These are phyloP conservation scores for Fusarium illudens DNA, from an alignment of 2,329 filamentous ascomycete genomes.

Conservation along the genomic window DNA sequence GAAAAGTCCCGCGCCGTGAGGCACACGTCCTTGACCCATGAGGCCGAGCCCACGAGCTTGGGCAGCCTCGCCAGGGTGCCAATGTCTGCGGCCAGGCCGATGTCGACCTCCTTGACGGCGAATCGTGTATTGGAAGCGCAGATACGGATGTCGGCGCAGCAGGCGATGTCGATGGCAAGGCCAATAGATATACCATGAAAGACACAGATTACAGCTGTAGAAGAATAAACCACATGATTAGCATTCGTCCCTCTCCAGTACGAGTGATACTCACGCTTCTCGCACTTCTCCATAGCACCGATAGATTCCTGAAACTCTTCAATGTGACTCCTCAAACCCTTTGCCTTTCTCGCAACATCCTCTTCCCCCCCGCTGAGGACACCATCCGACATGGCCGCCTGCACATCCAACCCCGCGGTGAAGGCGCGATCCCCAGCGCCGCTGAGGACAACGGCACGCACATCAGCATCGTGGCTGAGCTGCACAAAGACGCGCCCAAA, in stretches of 20 bases:
- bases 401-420: constrained; percentile 84
- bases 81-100: constrained; percentile 81
- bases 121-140: constrained; percentile 67
- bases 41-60: constrained; percentile 73
- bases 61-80: constrained; percentile 78
- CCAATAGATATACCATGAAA: constrained; percentile 83
- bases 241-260: not conserved
- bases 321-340: constrained; percentile 71
- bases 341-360: constrained; percentile 73
- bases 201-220: constrained; percentile 77
- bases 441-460: constrained; percentile 81
- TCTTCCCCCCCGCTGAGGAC: constrained; percentile 49
- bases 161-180: constrained; percentile 77
- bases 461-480: constrained; percentile 74
- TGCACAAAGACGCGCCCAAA: constrained; percentile 75
- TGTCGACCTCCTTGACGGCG: constrained; percentile 83
- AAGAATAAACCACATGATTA: constrained; percentile 22
- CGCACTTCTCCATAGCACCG: constrained; percentile 79
- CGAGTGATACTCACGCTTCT: constrained; percentile 72
- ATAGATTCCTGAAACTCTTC: constrained; percentile 83
- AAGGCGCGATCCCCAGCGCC: constrained; percentile 86
- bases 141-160: constrained; percentile 75
- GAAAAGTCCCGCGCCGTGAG: constrained; percentile 75
- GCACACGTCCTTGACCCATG: constrained; percentile 83
- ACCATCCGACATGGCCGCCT: constrained; percentile 67